These are phyloP conservation scores for Blastobotrys capitulatus DNA, from an alignment of 1,139 yeast species.

Conservation along the genomic window DNA sequence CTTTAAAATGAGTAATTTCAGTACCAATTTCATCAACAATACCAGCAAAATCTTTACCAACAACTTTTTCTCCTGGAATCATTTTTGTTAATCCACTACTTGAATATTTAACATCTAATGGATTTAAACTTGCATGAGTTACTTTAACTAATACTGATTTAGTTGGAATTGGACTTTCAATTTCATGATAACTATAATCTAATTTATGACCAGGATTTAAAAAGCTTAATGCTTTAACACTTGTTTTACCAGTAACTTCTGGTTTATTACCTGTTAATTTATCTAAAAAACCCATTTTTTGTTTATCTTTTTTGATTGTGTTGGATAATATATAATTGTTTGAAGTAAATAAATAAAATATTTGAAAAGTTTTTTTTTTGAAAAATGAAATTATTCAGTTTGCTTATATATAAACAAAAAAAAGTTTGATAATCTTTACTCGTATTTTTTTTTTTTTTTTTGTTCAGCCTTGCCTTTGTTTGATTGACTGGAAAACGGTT, in stretches of 20 bases:
- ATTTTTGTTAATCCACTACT: slow-evolving; percentile 36
- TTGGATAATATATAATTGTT: no score
- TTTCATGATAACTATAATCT: slow-evolving; percentile 39
- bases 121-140: slow-evolving; percentile 57
- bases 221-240: slow-evolving; percentile 24
- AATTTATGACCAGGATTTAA: slow-evolving; percentile 17
- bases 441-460: no score
- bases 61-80: slow-evolving; percentile 44
- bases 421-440: no score
- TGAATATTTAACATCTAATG: slow-evolving; percentile 55
- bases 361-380: no score
- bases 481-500: no score
- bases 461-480: no score
- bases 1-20: slow-evolving; percentile 32
- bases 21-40: slow-evolving; percentile 53
- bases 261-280: neutral
- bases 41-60: slow-evolving; percentile 71
- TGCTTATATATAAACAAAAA: no score
- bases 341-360: no score
- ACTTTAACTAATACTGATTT: slow-evolving; percentile 54
- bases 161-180: slow-evolving; percentile 39
- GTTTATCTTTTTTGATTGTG: neutral
- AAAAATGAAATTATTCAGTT: no score
- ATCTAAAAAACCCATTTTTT: neutral
- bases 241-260: neutral